phyloP scores from a whole-genome alignment of 2,329 filamentous ascomycete species.

The Aspergillus jensenii region DNA sequence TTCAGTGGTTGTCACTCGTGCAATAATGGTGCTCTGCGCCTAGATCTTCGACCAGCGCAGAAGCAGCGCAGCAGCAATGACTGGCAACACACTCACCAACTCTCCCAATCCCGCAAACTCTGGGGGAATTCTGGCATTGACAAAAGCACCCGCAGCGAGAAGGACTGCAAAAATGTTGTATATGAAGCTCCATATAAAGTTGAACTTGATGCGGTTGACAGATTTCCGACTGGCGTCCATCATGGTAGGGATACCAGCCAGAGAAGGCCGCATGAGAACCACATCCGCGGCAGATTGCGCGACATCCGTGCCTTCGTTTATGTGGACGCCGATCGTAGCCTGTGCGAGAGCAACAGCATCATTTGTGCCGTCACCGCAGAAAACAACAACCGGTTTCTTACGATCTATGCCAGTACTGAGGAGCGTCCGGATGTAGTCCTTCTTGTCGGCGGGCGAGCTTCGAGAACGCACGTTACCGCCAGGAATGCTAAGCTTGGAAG shows the following conservation, averaged over 20 bases:
- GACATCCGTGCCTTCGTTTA: conserved; percentile 64
- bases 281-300: conserved; percentile 68
- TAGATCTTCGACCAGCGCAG: conserved; percentile 23
- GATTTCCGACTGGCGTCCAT: conserved; percentile 54
- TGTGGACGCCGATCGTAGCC: conserved; percentile 69
- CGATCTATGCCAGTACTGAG: not conserved
- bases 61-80: conserved; percentile 58
- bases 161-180: conserved; percentile 71
- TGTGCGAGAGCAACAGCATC: conserved; percentile 71
- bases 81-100: conserved; percentile 71
- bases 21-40: too few species aligned
- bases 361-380: conserved; percentile 77
- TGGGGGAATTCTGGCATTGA: conserved; percentile 58
- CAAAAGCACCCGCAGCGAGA: conserved; percentile 66
- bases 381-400: conserved; percentile 55
- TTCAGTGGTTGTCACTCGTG: too few species aligned
- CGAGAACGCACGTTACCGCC: conserved; percentile 42
- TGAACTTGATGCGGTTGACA: conserved; percentile 58
- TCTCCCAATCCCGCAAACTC: conserved; percentile 69
- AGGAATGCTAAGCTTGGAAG: conserved; percentile 42
- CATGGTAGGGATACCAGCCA: conserved; percentile 58
- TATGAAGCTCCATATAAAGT: conserved; percentile 68
- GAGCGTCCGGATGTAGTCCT: conserved; percentile 50
- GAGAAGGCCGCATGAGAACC: conserved; percentile 60
- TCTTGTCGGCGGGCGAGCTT: conserved; percentile 56